Conservation (phyloP, 768 basidiomycete genomes). For the Galerina marginata region DNA sequence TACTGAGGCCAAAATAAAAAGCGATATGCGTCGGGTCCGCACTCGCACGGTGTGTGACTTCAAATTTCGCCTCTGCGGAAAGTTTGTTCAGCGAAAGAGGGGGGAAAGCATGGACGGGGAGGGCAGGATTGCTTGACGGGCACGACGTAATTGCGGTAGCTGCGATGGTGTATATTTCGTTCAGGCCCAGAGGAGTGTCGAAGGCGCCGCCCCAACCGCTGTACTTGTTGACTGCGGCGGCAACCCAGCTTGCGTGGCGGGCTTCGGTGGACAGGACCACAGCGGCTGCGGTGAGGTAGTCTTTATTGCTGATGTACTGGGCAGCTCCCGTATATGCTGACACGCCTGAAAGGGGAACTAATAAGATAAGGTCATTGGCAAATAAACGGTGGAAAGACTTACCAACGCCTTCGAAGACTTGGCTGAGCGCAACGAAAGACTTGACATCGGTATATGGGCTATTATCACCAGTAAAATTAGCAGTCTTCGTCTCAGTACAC, state of each 20-base stretch:
- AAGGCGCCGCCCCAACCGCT: slow-evolving; percentile 58
- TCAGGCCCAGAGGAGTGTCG: slow-evolving; percentile 36
- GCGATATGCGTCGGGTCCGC: slow-evolving; percentile 35
- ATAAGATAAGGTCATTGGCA: neutral
- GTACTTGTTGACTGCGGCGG: slow-evolving; percentile 45
- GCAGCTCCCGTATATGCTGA: slow-evolving; percentile 65
- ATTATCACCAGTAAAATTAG: neutral
- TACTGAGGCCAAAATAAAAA: slow-evolving; percentile 51
- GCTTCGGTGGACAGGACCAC: slow-evolving; percentile 64
- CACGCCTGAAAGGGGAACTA: slow-evolving; percentile 22
- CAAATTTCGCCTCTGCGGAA: slow-evolving; percentile 27
- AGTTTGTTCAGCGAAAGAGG: slow-evolving; percentile 39
- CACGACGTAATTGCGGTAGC: slow-evolving; percentile 57
- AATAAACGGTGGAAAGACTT: slow-evolving; percentile 14
- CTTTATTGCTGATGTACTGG: slow-evolving; percentile 47
- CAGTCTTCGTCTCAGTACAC: no score
- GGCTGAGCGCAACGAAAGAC: slow-evolving; percentile 54
- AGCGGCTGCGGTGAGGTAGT: slow-evolving; percentile 56
- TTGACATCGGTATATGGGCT: slow-evolving; percentile 56
- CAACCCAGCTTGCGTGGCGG: slow-evolving; percentile 62
- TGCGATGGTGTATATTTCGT: slow-evolving; percentile 41
- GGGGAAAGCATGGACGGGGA: slow-evolving; percentile 60
- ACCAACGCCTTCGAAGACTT: slow-evolving; percentile 60
- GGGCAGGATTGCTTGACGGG: slow-evolving; percentile 57
- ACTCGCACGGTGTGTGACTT: slow-evolving; percentile 6